Conservation (phyloP, 2,329 filamentous ascomycete species). For the Fusarium cicatricum region DNA sequence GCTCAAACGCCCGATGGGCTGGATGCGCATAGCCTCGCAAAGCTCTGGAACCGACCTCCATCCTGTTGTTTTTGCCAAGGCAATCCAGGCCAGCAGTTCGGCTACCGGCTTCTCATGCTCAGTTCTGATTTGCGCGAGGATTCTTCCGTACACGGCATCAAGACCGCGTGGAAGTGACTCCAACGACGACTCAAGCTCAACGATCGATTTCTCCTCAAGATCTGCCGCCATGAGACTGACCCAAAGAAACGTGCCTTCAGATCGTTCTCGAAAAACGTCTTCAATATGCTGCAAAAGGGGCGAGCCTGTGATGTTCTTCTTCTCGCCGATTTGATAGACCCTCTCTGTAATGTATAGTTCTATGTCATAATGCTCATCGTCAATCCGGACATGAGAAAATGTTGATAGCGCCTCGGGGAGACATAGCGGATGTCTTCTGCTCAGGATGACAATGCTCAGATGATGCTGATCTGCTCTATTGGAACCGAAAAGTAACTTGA, state of each 20-base stretch:
- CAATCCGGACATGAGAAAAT: constrained; percentile 1
- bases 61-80: no score
- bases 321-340: background rate
- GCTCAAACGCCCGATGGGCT: no score
- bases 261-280: background rate
- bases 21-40: no score
- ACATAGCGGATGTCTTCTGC: constrained; percentile 8
- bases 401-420: background rate
- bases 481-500: background rate
- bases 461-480: no score
- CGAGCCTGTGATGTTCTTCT: background rate
- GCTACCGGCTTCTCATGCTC: no score
- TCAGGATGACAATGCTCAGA: background rate
- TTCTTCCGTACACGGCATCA: constrained; percentile 14
- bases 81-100: no score
- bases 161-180: constrained; percentile 11
- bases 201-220: background rate
- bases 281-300: constrained; percentile 3
- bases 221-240: constrained; percentile 24
- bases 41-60: no score
- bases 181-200: constrained; percentile 4
- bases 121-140: background rate
- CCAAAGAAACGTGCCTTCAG: constrained; percentile 21
- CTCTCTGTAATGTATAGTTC: constrained; percentile 8
- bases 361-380: constrained; percentile 1